Percentiles rank a stretch among this genome's conserved stretches.
phyloP scores from a whole-genome alignment of 495 filamentous ascomycete species.

The Stereocaulon alpinum region DNA sequence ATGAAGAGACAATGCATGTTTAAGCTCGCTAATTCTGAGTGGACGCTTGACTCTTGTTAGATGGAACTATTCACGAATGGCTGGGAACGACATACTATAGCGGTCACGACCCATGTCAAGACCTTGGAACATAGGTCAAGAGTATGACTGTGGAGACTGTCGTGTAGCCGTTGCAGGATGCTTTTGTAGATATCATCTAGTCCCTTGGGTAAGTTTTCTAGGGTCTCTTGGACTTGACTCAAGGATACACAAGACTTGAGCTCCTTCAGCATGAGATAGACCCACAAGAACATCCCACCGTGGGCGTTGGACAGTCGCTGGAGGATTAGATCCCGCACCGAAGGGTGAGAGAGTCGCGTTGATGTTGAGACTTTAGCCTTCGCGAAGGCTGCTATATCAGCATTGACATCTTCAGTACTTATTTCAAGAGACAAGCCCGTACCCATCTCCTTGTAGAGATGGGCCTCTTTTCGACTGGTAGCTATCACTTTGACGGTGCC shows the following conservation, averaged over 20 bases:
- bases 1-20: background rate
- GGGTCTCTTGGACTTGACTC: background rate
- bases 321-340: background rate
- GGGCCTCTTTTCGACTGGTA: background rate
- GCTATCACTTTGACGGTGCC: background rate
- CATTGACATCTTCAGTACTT: background rate
- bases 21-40: background rate
- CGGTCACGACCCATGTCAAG: slow-evolving; percentile 4
- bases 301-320: background rate
- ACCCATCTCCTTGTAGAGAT: background rate
- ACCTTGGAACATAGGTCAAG: background rate
- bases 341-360: background rate
- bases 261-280: slow-evolving; percentile 7
- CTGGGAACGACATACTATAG: background rate
- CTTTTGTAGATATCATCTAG: slow-evolving; percentile 1
- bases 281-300: slow-evolving; percentile 9
- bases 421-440: background rate
- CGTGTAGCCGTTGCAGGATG: background rate
- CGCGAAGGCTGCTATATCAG: slow-evolving; percentile 3
- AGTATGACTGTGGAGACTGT: background rate
- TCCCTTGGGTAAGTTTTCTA: background rate
- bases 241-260: background rate
- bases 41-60: background rate
- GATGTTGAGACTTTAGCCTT: background rate
- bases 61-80: too few relatives aligned